phyloP scores from a whole-genome alignment of 108 stramenopile species.

The Stephanodiscus triporus region DNA sequence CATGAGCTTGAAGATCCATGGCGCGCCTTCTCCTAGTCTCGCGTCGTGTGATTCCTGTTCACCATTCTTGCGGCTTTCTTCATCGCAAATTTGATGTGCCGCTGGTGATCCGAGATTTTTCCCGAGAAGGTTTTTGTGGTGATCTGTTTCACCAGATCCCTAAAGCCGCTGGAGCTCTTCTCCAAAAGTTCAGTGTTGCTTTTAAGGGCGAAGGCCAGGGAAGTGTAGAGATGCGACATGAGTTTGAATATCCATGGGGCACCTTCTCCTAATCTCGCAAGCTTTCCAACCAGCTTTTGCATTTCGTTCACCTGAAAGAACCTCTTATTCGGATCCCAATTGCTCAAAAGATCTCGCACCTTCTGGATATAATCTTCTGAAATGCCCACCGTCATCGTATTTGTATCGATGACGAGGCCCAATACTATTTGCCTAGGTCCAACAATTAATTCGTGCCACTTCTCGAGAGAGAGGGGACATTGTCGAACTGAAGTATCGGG shows the following conservation, averaged over 20 bases:
- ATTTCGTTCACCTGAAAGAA: neutral
- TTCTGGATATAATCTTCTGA: neutral
- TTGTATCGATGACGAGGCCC: neutral
- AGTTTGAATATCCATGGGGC: conserved; percentile 8
- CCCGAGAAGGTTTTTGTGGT: neutral
- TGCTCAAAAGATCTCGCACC: neutral
- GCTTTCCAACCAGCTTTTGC: conserved; percentile 9
- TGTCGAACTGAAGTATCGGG: neutral
- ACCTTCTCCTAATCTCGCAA: neutral
- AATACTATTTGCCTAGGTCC: neutral
- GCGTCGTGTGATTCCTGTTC: neutral
- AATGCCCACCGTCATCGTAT: conserved; percentile 1
- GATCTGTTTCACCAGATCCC: neutral
- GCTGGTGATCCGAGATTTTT: neutral
- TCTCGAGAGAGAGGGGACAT: conserved; percentile 10
- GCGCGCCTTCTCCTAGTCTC: too few species aligned
- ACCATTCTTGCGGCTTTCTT: neutral
- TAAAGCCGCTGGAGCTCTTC: neutral
- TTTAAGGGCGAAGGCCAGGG: neutral
- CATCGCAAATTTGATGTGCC: neutral
- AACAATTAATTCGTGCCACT: conserved; percentile 6
- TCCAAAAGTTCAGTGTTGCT: neutral
- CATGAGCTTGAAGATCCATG: too few species aligned
- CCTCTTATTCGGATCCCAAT: neutral
- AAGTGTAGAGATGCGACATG: conserved; percentile 10